phyloP scores from a whole-genome alignment of 345 rosid genomes.

The Camelina sativa region DNA sequence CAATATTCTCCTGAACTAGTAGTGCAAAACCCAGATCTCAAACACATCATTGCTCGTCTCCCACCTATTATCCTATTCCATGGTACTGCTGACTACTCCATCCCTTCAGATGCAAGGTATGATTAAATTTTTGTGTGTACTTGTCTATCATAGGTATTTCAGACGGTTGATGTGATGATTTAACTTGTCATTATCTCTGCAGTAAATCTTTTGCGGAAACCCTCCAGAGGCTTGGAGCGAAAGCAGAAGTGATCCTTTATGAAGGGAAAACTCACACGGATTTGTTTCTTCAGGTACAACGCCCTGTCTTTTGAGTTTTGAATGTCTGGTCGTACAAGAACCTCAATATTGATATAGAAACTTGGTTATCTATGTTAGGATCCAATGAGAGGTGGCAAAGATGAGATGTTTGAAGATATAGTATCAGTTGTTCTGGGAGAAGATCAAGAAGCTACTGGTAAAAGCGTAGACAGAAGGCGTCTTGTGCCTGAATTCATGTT shows the following conservation, averaged over 20 bases:
- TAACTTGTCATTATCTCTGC: constrained; percentile 38
- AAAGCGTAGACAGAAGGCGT: constrained; percentile 70
- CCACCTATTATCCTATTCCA: constrained; percentile 87
- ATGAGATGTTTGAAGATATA: constrained; percentile 83
- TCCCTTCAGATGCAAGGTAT: constrained; percentile 91
- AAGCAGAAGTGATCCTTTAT: constrained; percentile 72
- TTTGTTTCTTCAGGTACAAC: constrained; percentile 85
- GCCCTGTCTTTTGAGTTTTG: not conserved
- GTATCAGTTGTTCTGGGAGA: constrained; percentile 65
- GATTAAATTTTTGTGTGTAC: constrained; percentile 25
- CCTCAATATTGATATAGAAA: constrained; percentile 9
- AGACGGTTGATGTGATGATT: constrained; percentile 23
- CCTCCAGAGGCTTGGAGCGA: constrained; percentile 71
- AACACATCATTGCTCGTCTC: constrained; percentile 63
- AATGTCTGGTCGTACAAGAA: constrained; percentile 14
- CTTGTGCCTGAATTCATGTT: constrained; percentile 94
- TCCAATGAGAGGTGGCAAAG: constrained; percentile 97
- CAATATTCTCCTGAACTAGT: constrained; percentile 86
- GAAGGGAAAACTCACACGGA: constrained; percentile 97
- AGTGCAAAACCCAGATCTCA: constrained; percentile 64
- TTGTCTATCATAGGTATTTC: constrained; percentile 17
- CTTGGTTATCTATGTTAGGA: constrained; percentile 55
- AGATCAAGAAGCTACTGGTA: constrained; percentile 58
- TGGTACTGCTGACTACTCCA: constrained; percentile 94
- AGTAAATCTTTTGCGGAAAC: constrained; percentile 80